Percentiles rank a stretch among this genome's conserved stretches.
Evolutionary conservation across 2,329 filamentous ascomycete genomes (phyloP).

Genomic region (Phialophora macrospora): DNA sequence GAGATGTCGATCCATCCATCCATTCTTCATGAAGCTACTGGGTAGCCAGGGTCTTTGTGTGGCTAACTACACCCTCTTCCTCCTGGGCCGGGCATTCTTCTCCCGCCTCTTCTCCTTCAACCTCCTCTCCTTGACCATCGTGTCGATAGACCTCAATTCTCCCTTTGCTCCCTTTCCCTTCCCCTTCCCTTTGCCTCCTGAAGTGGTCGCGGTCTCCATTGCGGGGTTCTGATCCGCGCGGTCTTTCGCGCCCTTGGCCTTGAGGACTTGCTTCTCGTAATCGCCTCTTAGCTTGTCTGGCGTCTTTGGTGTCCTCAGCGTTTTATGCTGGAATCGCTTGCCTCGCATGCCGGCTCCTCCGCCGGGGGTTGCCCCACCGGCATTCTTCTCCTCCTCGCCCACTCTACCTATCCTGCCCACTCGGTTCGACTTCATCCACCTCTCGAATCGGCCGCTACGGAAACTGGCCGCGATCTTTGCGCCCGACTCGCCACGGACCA

Average conservation of each 20-base stretch:
- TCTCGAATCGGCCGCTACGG: slow-evolving; percentile 89
- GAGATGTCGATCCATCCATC: too few relatives aligned
- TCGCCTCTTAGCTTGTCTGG: slow-evolving; percentile 92
- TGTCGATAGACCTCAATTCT: slow-evolving; percentile 70
- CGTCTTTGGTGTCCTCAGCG: slow-evolving; percentile 85
- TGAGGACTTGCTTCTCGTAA: slow-evolving; percentile 87
- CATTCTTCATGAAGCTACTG: not conserved
- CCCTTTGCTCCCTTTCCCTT: slow-evolving; percentile 22
- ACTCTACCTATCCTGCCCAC: slow-evolving; percentile 77
- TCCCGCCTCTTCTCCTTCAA: slow-evolving; percentile 75
- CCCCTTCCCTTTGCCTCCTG: slow-evolving; percentile 8
- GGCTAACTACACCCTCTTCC: slow-evolving; percentile 20
- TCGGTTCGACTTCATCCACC: slow-evolving; percentile 86
- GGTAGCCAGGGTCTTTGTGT: not conserved
- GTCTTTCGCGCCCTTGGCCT: slow-evolving; percentile 83
- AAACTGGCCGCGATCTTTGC: slow-evolving; percentile 96
- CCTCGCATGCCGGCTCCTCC: slow-evolving; percentile 41
- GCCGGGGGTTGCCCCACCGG: not conserved
- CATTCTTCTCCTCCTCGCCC: slow-evolving; percentile 73
- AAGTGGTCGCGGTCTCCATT: slow-evolving; percentile 36
- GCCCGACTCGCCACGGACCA: slow-evolving; percentile 87
- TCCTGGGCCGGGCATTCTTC: slow-evolving; percentile 81
- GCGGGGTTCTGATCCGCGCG: slow-evolving; percentile 45
- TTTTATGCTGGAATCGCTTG: slow-evolving; percentile 80
- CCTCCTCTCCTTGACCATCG: slow-evolving; percentile 82